These are phyloP conservation scores for Tulasnella sp. DNA, from an alignment of 768 basidiomycete species.

Conservation along the genomic window DNA sequence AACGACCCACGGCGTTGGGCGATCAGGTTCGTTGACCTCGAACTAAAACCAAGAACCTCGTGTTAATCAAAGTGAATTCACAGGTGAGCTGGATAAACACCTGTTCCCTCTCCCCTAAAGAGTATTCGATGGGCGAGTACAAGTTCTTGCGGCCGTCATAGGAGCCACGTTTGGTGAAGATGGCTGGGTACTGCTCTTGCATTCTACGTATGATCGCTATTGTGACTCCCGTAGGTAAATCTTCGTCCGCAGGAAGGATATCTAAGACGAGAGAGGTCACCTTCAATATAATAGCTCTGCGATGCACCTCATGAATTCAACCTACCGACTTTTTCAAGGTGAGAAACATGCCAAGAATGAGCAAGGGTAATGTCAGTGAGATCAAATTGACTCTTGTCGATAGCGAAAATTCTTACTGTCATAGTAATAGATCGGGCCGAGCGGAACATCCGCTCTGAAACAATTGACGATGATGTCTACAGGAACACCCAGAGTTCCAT, in stretches of 20 bases:
- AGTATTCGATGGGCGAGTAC: background rate
- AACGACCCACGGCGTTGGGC: constrained; percentile 43
- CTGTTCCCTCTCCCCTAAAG: constrained; percentile 30
- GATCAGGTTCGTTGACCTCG: constrained; percentile 42
- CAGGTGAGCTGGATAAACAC: constrained; percentile 28
- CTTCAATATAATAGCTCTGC: background rate
- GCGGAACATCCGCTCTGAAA: background rate
- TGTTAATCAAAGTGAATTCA: background rate
- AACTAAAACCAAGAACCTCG: background rate
- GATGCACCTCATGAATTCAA: background rate
- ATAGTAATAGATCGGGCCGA: background rate
- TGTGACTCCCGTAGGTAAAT: constrained; percentile 56
- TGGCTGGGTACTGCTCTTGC: background rate
- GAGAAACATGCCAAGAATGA: background rate
- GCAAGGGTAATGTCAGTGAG: background rate
- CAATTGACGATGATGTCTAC: background rate
- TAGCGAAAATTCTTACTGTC: background rate
- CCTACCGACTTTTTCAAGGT: background rate
- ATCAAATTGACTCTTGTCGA: background rate
- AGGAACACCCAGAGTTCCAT: background rate
- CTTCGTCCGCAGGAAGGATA: constrained; percentile 42
- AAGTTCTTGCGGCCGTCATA: constrained; percentile 10
- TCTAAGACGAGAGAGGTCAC: background rate
- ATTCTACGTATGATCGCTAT: constrained; percentile 35
- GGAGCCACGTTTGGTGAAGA: background rate